Base-by-base conservation (phyloP, 2,329 filamentous ascomycete genomes). In the Cladosporium sp. region DNA sequence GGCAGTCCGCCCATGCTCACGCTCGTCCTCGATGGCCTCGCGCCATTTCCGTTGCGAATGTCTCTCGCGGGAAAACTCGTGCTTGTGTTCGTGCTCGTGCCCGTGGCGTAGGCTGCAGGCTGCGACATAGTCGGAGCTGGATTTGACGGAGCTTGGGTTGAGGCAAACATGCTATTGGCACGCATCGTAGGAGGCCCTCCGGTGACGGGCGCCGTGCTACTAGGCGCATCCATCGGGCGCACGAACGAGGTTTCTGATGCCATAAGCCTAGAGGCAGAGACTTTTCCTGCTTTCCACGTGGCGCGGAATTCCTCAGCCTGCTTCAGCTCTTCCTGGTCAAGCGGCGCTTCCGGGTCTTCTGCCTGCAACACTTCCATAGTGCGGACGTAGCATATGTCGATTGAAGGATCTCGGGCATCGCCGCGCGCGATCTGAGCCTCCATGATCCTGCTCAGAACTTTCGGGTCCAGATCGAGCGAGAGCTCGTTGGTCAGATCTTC, bases 371-470 rank as follows among this genome's bases (percentile, higher is more conserved):
- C 71, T 56, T 73, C 70, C 64, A 68, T 71, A 0, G 70, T 73
- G 42, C 65, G 62, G 25, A 73, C 64, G 4, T 50, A 55, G 15
- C 66, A 61, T 20, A 73, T 70, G 13, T 58, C 62, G n/a, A 61
- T 61, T 4, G 45, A 19, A 12, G 79, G 78, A 50, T 85, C 83
- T 10, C 81, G 74, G 57, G 88, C 86, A 61, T 91, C 86, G 62
- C 83, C 79, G 62, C 89, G 85, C 4, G 66, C 50, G 5, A 82
- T 70, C 3, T 85, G 67, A 8, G 70, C 72, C 58, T 82, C 78
- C 6, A 91, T 73, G 17, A 90, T 78, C 1, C 39, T 61, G 66
- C 95, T 91, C 40, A 88, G 70, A 3, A 87, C 82, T 2, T 72
- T 61, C 5, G 75, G 73, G 65, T 88, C 84, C 63, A 85, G 86